Percentiles rank a stretch among this genome's conserved stretches.
Evolutionary conservation across 176 grass and related monocot genomes (phyloP).

Genomic region (Dendrocalamus sinicus): DNA sequence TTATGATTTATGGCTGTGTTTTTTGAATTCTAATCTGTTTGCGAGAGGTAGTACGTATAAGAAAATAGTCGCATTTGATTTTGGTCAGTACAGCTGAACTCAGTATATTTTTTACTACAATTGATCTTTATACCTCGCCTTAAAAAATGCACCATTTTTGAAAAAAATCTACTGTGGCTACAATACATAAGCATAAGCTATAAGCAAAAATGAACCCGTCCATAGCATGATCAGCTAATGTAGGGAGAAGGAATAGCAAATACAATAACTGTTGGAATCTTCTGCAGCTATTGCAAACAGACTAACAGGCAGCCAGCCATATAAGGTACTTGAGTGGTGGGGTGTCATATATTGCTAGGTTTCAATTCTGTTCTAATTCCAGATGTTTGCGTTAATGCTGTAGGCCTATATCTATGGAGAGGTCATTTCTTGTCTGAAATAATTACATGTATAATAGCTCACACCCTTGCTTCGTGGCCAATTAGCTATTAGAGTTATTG

Average conservation of each 20-base stretch:
- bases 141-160: too few species aligned
- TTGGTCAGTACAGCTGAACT: too few species aligned
- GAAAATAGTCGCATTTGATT: too few species aligned
- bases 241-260: conserved; percentile 35
- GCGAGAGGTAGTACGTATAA: too few species aligned
- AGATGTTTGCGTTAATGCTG: conserved; percentile 7
- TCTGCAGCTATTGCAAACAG: conserved; percentile 23
- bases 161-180: too few species aligned
- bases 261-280: background rate
- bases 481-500: background rate
- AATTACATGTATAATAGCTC: background rate
- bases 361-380: background rate
- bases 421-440: conserved; percentile 18
- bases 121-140: too few species aligned
- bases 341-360: background rate
- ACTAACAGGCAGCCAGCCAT: conserved; percentile 6
- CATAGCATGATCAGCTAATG: conserved; percentile 3
- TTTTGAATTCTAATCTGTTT: too few species aligned
- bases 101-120: too few species aligned
- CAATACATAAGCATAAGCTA: too few species aligned
- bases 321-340: conserved; percentile 1
- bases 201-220: too few species aligned
- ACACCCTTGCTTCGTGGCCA: background rate
- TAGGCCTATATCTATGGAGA: conserved; percentile 4
- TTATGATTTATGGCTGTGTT: too few species aligned